Evolutionary conservation across 1,139 yeast species (phyloP), one percentile per base, ranked within the genome.

Genomic region (Petasospora rhodanensis): DNA sequence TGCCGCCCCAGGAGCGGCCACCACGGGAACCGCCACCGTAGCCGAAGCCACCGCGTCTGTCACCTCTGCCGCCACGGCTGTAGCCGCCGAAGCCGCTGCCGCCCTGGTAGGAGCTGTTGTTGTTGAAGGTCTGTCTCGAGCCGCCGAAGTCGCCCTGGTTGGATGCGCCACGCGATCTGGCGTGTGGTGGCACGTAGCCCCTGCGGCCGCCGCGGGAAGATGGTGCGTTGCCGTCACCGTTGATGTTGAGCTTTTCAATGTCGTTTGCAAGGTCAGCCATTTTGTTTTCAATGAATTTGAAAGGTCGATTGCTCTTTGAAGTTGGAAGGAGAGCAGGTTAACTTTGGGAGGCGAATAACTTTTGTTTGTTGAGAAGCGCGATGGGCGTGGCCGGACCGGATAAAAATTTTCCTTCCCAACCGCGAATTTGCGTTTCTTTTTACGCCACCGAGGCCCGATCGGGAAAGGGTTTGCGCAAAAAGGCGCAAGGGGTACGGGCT

Each of bases 111-210:
- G 56, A 52, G 32, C 49, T 46, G 22, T 49, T 46, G 35, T 54
- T 48, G 35, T n/a, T 17, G 19, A 18, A 18, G 19, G 7, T 18
- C 19, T 12, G 23, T 38, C 56, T 48, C 29, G 49, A 38, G 37
- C 34, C 43, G 31, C 33, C 26, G 18, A n/a, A 18, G 22, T 22
- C 28, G 6, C 28, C 24, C 28, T 30, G n/a, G n/a, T n/a, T n/a
- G n/a, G n/a, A n/a, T n/a, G n/a, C n/a, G n/a, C n/a, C n/a, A 46
- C 63, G 57, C 46, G 60, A 57, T 48, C 80, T 70, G 49, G 75
- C 67, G 59, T 78, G 86, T 44, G 89, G 89, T 41, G 89, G 89
- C 23, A 79, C 82, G 59, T 80, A 80, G 28, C 63, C 49, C 19
- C 55, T 46, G 26, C 48, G 42, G 41, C 43, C 39, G 32, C 46